These are phyloP conservation scores for Mycena latifolia DNA, from an alignment of 768 basidiomycete genomes.

Conservation along the genomic window DNA sequence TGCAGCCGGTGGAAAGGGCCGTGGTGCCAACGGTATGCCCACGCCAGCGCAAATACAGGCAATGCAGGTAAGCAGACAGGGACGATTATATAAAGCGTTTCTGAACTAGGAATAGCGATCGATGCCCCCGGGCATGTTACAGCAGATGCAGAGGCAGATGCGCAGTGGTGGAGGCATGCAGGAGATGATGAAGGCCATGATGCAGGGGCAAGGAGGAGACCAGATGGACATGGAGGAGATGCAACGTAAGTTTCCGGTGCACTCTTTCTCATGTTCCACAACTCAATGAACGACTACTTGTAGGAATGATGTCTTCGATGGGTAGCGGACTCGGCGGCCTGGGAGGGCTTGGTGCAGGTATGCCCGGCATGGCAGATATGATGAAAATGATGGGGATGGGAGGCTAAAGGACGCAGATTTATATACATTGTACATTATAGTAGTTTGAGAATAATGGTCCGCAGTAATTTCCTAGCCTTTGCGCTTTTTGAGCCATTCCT, in stretches of 20 bases:
- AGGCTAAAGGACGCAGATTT: constrained; percentile 40
- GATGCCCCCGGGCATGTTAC: constrained; percentile 95
- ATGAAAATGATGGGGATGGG: constrained; percentile 93
- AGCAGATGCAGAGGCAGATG: constrained; percentile 90
- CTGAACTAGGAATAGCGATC: constrained; percentile 67
- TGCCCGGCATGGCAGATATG: constrained; percentile 83
- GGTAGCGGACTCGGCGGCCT: constrained; percentile 70
- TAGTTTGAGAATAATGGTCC: constrained; percentile 19
- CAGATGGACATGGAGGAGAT: constrained; percentile 95
- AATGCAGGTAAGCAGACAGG: constrained; percentile 77
- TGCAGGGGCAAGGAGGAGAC: constrained; percentile 94
- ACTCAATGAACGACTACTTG: constrained; percentile 6
- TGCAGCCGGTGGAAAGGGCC: constrained; percentile 87
- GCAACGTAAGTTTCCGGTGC: constrained; percentile 72
- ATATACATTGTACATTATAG: constrained; percentile 24
- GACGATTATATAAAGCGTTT: not conserved
- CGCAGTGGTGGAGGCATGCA: constrained; percentile 91
- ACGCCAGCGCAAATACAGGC: constrained; percentile 94
- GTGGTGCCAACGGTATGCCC: constrained; percentile 90
- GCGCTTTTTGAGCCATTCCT: constrained; percentile 62
- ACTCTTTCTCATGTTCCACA: constrained; percentile 27
- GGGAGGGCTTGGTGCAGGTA: constrained; percentile 61
- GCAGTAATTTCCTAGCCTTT: constrained; percentile 29
- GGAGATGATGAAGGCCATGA: constrained; percentile 99
- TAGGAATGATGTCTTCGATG: constrained; percentile 93